Evolutionary conservation across 805 yeast species (phyloP).

Genomic region (Metschnikowia borealis): DNA sequence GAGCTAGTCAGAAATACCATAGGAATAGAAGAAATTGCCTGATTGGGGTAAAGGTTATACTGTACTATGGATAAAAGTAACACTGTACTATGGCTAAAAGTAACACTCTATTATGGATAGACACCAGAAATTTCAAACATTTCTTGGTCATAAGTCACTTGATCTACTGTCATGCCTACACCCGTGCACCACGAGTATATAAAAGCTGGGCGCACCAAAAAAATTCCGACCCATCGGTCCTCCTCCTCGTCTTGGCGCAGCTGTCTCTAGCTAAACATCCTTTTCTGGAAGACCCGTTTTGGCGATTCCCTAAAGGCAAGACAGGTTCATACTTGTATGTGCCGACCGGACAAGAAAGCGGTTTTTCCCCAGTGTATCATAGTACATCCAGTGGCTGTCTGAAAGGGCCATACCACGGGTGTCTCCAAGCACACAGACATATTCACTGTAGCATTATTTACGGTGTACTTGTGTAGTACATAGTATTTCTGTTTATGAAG

Average conservation of each 20-base stretch:
- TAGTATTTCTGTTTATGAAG: too few species aligned
- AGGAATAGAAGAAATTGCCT: too few species aligned
- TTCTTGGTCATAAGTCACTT: too few species aligned
- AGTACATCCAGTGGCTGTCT: constrained; percentile 39
- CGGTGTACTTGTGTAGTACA: too few species aligned
- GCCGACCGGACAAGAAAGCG: constrained; percentile 23
- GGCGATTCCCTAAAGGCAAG: constrained; percentile 39
- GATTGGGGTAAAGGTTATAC: too few species aligned
- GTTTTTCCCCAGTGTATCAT: constrained; percentile 40
- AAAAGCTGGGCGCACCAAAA: neutral
- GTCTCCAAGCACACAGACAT: constrained; percentile 50
- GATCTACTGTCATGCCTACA: neutral
- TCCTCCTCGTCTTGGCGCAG: constrained; percentile 16
- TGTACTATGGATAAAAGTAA: too few species aligned
- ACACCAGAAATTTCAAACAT: too few species aligned
- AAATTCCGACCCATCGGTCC: constrained; percentile 2
- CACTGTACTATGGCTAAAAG: too few species aligned
- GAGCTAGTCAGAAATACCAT: too few species aligned
- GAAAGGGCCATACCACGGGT: constrained; percentile 33
- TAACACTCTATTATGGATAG: too few species aligned
- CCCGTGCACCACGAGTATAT: constrained; percentile 14
- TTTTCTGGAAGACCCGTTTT: constrained; percentile 40
- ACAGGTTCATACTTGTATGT: constrained; percentile 6
- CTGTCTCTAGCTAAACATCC: constrained; percentile 20
- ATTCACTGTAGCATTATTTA: neutral